A percentile compares a stretch with the other conserved stretches of the same genome.
Evolutionary conservation across 768 basidiomycete genomes (phyloP).

Genomic region (Pisolithus microcarpus): DNA sequence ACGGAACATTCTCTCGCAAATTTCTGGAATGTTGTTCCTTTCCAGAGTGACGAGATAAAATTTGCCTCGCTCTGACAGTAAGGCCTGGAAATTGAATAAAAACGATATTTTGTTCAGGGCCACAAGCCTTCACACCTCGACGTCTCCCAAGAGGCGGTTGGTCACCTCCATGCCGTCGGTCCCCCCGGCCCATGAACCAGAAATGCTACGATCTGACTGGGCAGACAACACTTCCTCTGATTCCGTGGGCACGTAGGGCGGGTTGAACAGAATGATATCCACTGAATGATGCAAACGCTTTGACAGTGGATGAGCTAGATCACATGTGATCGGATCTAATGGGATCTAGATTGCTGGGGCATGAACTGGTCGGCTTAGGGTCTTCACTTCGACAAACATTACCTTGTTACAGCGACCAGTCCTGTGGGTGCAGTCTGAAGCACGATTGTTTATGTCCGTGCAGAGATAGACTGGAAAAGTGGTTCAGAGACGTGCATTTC

Average conservation of each 20-base stretch:
- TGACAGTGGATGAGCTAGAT: slow-evolving; percentile 53
- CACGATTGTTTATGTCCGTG: slow-evolving; percentile 85
- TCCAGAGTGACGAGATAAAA: slow-evolving; percentile 90
- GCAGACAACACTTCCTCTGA: slow-evolving; percentile 56
- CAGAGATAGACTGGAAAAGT: slow-evolving; percentile 59
- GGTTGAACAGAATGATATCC: slow-evolving; percentile 90
- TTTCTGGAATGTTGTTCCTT: slow-evolving; percentile 70
- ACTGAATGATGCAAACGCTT: slow-evolving; percentile 52
- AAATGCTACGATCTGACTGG: slow-evolving; percentile 50
- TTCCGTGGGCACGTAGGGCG: slow-evolving; percentile 89
- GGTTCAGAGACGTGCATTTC: neutral
- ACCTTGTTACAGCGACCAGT: slow-evolving; percentile 77
- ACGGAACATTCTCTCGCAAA: slow-evolving; percentile 55
- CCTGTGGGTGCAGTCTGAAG: slow-evolving; percentile 54
- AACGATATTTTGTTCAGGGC: neutral
- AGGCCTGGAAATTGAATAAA: slow-evolving; percentile 30
- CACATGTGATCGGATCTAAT: slow-evolving; percentile 59
- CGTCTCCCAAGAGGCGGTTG: slow-evolving; percentile 50
- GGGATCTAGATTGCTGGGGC: slow-evolving; percentile 38
- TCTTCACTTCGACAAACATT: slow-evolving; percentile 2
- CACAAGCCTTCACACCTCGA: slow-evolving; percentile 37
- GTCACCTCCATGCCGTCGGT: slow-evolving; percentile 80
- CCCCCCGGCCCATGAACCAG: slow-evolving; percentile 93
- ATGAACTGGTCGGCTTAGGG: neutral
- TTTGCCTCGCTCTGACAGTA: slow-evolving; percentile 63